Evolutionary conservation across 352 stramenopile genomes (phyloP).

Genomic region (Pythium aquatile): DNA sequence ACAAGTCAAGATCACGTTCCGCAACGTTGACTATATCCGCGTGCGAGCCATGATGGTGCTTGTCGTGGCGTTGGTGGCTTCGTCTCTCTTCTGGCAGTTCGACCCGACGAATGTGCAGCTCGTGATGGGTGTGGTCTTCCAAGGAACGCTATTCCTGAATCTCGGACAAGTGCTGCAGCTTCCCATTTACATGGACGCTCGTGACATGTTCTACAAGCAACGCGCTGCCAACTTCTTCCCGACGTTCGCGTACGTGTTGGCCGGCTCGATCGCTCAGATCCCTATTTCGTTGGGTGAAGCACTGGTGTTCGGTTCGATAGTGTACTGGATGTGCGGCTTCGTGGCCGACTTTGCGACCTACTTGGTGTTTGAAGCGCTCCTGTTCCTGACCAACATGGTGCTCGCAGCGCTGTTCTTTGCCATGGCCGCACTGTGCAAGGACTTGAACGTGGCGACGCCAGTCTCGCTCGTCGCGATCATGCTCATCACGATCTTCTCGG

Average conservation of each 20-base stretch:
- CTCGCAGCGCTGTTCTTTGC: slow-evolving; percentile 35
- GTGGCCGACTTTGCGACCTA: slow-evolving; percentile 32
- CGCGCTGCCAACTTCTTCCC: slow-evolving; percentile 68
- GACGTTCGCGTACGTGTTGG: slow-evolving; percentile 61
- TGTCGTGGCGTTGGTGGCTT: slow-evolving; percentile 29
- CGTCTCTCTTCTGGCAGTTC: slow-evolving; percentile 28
- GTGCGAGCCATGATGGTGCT: slow-evolving; percentile 28
- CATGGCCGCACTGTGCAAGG: slow-evolving; percentile 22
- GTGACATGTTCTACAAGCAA: slow-evolving; percentile 80
- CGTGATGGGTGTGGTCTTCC: slow-evolving; percentile 69
- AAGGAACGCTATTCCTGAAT: slow-evolving; percentile 68
- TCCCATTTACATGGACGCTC: slow-evolving; percentile 61
- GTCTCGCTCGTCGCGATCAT: slow-evolving; percentile 27
- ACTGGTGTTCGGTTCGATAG: slow-evolving; percentile 58
- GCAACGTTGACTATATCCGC: slow-evolving; percentile 33
- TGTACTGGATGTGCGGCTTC: slow-evolving; percentile 79
- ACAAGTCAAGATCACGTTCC: slow-evolving; percentile 46
- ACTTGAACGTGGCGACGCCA: slow-evolving; percentile 24
- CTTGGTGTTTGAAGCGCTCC: slow-evolving; percentile 55
- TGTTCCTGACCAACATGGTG: slow-evolving; percentile 46
- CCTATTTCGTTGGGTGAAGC: slow-evolving; percentile 45
- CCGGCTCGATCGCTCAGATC: slow-evolving; percentile 32
- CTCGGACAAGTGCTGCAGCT: slow-evolving; percentile 74
- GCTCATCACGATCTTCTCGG: slow-evolving; percentile 37
- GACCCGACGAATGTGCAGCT: slow-evolving; percentile 26